Evolutionary conservation across 495 filamentous ascomycete genomes (phyloP).

Genomic region (Opeltia flavorubescens): DNA sequence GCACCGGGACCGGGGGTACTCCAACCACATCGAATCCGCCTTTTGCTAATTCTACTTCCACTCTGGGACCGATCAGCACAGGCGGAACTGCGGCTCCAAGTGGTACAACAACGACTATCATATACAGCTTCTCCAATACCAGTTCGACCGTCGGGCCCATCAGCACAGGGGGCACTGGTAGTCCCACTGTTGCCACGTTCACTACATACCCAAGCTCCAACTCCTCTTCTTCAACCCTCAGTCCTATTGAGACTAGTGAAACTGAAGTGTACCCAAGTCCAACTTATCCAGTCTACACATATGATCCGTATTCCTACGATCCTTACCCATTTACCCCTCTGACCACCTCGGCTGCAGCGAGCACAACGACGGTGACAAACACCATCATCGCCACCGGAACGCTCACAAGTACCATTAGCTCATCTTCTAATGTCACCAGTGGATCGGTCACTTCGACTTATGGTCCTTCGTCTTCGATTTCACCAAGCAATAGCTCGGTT

Average conservation of each 20-base stretch:
- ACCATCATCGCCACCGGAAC: conserved; percentile 1
- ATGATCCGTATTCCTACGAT: not conserved
- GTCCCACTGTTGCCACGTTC: not conserved
- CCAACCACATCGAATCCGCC: not conserved
- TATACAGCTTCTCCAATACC: no score
- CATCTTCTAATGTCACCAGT: not conserved
- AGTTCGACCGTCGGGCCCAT: not conserved
- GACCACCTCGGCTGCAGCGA: not conserved
- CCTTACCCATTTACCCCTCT: not conserved
- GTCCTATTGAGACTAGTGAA: not conserved
- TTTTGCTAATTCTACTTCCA: not conserved
- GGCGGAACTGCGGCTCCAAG: no score
- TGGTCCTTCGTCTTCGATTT: no score
- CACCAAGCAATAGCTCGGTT: not conserved
- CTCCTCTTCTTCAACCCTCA: not conserved
- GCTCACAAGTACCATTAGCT: not conserved
- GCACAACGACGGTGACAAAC: not conserved
- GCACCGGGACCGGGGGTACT: not conserved
- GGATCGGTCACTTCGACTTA: no score
- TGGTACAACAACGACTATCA: no score
- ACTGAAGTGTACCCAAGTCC: not conserved
- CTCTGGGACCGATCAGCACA: not conserved
- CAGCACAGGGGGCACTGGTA: not conserved
- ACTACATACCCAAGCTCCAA: not conserved
- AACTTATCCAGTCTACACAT: not conserved